Evolutionary conservation across 1,284 basidiomycete species (phyloP).

Genomic region (Xanthoconium separans): DNA sequence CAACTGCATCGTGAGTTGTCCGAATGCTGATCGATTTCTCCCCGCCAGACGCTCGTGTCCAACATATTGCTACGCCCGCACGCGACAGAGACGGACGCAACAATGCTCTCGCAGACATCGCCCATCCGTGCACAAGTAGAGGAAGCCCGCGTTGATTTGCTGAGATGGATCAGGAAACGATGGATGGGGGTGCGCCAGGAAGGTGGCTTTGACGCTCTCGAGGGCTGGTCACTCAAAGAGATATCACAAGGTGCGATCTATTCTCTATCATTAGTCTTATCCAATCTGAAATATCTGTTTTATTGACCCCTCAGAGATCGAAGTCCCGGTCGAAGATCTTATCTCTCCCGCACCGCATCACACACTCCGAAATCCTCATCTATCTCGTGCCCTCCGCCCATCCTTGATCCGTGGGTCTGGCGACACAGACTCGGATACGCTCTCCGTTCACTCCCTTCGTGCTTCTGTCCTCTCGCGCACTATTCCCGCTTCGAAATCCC

Average conservation of each 20-base stretch:
- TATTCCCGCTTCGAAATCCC: slow-evolving; percentile 31
- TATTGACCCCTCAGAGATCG: slow-evolving; percentile 57
- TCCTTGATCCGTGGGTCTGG: slow-evolving; percentile 26
- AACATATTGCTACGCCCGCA: slow-evolving; percentile 71
- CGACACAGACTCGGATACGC: slow-evolving; percentile 44
- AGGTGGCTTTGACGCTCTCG: slow-evolving; percentile 78
- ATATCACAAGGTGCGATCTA: slow-evolving; percentile 70
- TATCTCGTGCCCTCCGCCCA: slow-evolving; percentile 32
- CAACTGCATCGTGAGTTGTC: background rate
- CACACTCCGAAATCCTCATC: slow-evolving; percentile 27
- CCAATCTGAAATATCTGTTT: background rate
- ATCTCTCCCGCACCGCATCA: slow-evolving; percentile 38
- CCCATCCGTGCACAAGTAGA: slow-evolving; percentile 70
- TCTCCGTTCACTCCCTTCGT: slow-evolving; percentile 54
- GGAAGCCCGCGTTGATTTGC: slow-evolving; percentile 63
- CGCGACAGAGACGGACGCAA: slow-evolving; percentile 53
- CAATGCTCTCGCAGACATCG: slow-evolving; percentile 65
- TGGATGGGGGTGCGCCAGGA: slow-evolving; percentile 80
- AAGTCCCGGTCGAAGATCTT: slow-evolving; percentile 75
- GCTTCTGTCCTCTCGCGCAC: slow-evolving; percentile 57
- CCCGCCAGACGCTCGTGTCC: slow-evolving; percentile 65
- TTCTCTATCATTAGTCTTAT: background rate
- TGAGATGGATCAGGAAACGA: slow-evolving; percentile 61
- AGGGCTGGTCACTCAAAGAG: slow-evolving; percentile 86
- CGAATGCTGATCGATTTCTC: background rate